These are phyloP conservation scores for Aureobasidium sp. DNA, from an alignment of 2,329 filamentous ascomycete genomes.

Conservation along the genomic window DNA sequence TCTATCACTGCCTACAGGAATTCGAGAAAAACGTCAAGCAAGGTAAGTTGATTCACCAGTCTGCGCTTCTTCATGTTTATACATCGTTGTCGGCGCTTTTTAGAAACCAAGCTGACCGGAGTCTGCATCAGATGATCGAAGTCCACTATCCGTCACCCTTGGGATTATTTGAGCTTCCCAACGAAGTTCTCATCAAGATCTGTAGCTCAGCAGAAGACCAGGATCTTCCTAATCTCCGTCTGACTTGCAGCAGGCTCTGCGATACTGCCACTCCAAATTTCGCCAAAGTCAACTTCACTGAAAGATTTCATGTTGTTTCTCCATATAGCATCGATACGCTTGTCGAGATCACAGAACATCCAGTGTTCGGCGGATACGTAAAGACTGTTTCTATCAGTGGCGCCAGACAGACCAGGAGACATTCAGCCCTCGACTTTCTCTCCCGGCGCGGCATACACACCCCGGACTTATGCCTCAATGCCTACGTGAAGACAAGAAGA, in stretches of 20 bases:
- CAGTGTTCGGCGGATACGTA: background rate
- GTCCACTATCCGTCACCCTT: background rate
- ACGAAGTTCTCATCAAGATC: background rate
- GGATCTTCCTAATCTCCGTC: background rate
- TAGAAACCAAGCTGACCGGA: background rate
- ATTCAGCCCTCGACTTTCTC: background rate
- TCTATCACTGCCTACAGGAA: too few relatives aligned
- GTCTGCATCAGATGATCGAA: background rate
- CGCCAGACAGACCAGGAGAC: background rate
- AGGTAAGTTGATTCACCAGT: too few relatives aligned
- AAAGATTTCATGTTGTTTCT: background rate
- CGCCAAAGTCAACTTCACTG: background rate
- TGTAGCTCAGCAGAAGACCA: background rate
- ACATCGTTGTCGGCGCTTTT: too few relatives aligned
- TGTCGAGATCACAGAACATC: conserved; percentile 15
- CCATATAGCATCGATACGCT: conserved; percentile 7
- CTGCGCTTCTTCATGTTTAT: too few relatives aligned
- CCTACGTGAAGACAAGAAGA: background rate
- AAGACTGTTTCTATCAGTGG: background rate
- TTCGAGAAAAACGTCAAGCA: too few relatives aligned
- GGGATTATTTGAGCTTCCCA: background rate
- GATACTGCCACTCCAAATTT: background rate
- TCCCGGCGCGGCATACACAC: too few relatives aligned
- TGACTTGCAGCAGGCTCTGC: background rate
- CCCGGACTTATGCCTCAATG: background rate